Conservation (phyloP, 2,329 filamentous ascomycete genomes). For the Penicillium rolfsii region DNA sequence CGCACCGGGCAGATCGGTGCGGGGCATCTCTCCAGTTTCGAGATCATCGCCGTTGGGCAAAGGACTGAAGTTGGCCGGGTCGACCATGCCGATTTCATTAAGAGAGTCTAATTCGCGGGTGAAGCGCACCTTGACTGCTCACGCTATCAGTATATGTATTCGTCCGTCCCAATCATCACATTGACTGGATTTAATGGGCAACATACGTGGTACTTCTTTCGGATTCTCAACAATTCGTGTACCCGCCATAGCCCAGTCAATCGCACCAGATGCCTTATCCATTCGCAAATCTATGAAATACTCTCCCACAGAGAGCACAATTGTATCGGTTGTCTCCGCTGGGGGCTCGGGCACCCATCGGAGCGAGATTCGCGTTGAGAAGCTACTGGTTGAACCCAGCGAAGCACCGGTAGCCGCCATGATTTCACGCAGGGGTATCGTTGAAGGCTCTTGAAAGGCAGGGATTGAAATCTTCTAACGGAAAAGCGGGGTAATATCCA, state of each 20-base stretch:
- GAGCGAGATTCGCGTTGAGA: conserved; percentile 23
- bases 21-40: conserved; percentile 46
- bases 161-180: background rate
- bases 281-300: conserved; percentile 24
- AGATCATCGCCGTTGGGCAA: conserved; percentile 48
- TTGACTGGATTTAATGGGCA: background rate
- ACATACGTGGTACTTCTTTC: conserved; percentile 12
- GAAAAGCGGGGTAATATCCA: conserved; percentile 4
- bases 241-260: conserved; percentile 28
- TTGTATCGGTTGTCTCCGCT: conserved; percentile 21
- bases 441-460: background rate
- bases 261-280: conserved; percentile 20
- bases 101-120: conserved; percentile 46
- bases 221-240: conserved; percentile 23
- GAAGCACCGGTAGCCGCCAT: conserved; percentile 17
- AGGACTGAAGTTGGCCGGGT: conserved; percentile 42
- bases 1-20: conserved; percentile 38
- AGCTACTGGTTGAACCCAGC: conserved; percentile 21
- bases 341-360: conserved; percentile 24
- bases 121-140: conserved; percentile 42
- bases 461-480: background rate
- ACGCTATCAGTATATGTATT: background rate
- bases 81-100: conserved; percentile 37
- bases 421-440: background rate
- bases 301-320: conserved; percentile 23